Evolutionary conservation across 352 stramenopile genomes (phyloP).

Genomic region (Phytophthora meadii): DNA sequence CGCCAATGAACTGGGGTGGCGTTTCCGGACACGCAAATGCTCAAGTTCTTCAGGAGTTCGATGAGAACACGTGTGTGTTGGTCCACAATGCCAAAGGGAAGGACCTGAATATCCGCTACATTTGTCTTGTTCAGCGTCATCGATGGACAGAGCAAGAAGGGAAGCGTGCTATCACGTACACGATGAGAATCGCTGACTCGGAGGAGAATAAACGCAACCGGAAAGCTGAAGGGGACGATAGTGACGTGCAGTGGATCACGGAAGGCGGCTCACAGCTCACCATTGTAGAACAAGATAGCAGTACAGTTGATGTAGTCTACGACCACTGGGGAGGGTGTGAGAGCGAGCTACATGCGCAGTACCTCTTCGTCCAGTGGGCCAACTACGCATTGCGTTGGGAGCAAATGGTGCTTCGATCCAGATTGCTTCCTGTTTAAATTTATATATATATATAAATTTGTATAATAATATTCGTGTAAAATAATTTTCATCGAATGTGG

Average conservation of each 20-base stretch:
- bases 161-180: slow-evolving; percentile 26
- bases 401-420: slow-evolving; percentile 14
- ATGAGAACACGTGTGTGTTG: slow-evolving; percentile 27
- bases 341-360: slow-evolving; percentile 44
- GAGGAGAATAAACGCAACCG: slow-evolving; percentile 29
- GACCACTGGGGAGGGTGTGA: slow-evolving; percentile 38
- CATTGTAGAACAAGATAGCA: slow-evolving; percentile 27
- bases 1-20: slow-evolving; percentile 26
- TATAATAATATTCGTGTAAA: too few relatives aligned
- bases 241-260: slow-evolving; percentile 35
- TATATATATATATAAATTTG: too few relatives aligned
- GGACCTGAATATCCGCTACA: slow-evolving; percentile 23
- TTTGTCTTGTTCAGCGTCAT: slow-evolving; percentile 28
- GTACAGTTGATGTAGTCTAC: slow-evolving; percentile 32
- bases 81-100: slow-evolving; percentile 15
- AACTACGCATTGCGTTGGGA: slow-evolving; percentile 42
- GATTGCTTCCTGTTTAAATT: background rate
- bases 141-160: slow-evolving; percentile 12
- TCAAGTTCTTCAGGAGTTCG: slow-evolving; percentile 31
- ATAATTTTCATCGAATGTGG: too few relatives aligned
- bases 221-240: slow-evolving; percentile 17
- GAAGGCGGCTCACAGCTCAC: slow-evolving; percentile 35
- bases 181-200: slow-evolving; percentile 37
- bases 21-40: slow-evolving; percentile 12
- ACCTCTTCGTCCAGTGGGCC: slow-evolving; percentile 55